Evolutionary conservation across 2,329 filamentous ascomycete genomes (phyloP).

Genomic region (Colletotrichum tropicale): DNA sequence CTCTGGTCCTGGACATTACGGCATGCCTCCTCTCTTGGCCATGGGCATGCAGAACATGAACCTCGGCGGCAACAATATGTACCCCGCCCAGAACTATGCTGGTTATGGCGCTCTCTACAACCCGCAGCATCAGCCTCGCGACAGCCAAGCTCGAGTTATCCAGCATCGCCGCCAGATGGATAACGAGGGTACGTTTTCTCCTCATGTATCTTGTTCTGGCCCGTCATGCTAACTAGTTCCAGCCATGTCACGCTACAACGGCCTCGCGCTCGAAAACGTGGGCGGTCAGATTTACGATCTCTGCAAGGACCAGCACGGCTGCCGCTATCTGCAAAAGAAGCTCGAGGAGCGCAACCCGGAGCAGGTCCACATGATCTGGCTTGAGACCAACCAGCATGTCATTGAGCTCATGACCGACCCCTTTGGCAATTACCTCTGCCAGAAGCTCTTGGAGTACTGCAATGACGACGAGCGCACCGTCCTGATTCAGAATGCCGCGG

Average conservation of each 20-base stretch:
- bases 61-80: conserved; percentile 49
- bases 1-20: conserved; percentile 28
- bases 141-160: conserved; percentile 78
- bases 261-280: conserved; percentile 81
- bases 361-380: conserved; percentile 90
- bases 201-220: neutral
- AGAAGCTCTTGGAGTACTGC: conserved; percentile 95
- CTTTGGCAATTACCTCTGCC: conserved; percentile 98
- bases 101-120: conserved; percentile 59
- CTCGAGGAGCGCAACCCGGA: conserved; percentile 87
- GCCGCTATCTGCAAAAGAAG: conserved; percentile 96
- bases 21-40: conserved; percentile 66
- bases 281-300: conserved; percentile 84
- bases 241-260: conserved; percentile 82
- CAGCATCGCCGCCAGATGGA: conserved; percentile 77
- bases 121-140: conserved; percentile 63
- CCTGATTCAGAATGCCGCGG: conserved; percentile 87
- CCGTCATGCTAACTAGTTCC: conserved; percentile 30
- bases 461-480: conserved; percentile 94
- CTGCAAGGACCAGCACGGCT: conserved; percentile 98
- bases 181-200: conserved; percentile 63
- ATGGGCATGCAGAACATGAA: conserved; percentile 73
- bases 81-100: conserved; percentile 61
- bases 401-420: conserved; percentile 98
- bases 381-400: conserved; percentile 91